These are phyloP conservation scores for Galerina marginata DNA, from an alignment of 768 basidiomycete species.

Conservation along the genomic window DNA sequence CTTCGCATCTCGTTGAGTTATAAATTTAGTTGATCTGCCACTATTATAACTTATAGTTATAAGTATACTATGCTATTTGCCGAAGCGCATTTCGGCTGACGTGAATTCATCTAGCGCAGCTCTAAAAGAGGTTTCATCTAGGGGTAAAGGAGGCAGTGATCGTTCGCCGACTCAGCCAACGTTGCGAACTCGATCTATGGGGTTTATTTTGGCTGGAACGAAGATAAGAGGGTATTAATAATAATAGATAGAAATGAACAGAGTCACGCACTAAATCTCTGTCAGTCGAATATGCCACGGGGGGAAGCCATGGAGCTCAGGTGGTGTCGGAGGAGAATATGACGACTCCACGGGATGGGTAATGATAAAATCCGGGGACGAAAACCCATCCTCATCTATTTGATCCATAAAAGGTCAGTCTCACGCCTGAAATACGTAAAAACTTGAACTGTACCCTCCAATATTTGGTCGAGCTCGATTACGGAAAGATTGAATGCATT, in stretches of 20 bases:
- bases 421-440: not conserved
- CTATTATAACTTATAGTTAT: no score
- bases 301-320: slow-evolving; percentile 78
- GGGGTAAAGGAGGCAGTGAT: slow-evolving; percentile 25
- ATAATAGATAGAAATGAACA: not conserved
- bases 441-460: slow-evolving; percentile 59
- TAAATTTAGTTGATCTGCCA: no score
- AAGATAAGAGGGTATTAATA: slow-evolving; percentile 9
- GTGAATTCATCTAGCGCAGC: slow-evolving; percentile 77
- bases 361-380: slow-evolving; percentile 79
- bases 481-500: slow-evolving; percentile 44
- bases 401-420: slow-evolving; percentile 6
- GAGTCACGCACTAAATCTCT: slow-evolving; percentile 70
- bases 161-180: slow-evolving; percentile 13
- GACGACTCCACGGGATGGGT: slow-evolving; percentile 60
- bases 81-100: slow-evolving; percentile 77
- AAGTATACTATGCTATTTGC: slow-evolving; percentile 52
- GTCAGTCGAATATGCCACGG: slow-evolving; percentile 87
- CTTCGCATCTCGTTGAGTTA: no score
- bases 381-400: slow-evolving; percentile 57
- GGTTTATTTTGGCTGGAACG: slow-evolving; percentile 36
- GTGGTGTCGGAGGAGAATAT: slow-evolving; percentile 43
- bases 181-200: slow-evolving; percentile 12
- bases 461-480: slow-evolving; percentile 47
- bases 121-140: slow-evolving; percentile 66